These are phyloP conservation scores for Coemansia sp. DNA, from an alignment of 192 early-diverging fungal genomes.

Conservation along the genomic window DNA sequence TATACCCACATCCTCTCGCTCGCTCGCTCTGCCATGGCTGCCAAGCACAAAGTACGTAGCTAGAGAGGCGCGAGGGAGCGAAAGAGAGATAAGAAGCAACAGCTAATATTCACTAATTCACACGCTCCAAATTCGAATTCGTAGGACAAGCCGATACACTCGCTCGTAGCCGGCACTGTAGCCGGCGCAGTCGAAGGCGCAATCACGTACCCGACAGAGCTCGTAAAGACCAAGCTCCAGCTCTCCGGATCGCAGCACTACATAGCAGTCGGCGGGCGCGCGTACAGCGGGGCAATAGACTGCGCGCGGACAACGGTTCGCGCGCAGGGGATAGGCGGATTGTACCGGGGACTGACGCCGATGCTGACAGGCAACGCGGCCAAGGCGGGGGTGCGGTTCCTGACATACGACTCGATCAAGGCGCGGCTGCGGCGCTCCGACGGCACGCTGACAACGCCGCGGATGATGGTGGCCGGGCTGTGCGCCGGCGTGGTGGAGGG, in stretches of 20 bases:
- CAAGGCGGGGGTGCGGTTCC: conserved; percentile 93
- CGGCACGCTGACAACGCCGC: conserved; percentile 69
- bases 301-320: conserved; percentile 73
- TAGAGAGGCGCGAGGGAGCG: no score
- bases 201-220: conserved; percentile 95
- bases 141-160: conserved; percentile 58
- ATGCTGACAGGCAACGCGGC: conserved; percentile 90
- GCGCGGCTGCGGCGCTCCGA: conserved; percentile 67
- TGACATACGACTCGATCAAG: conserved; percentile 89
- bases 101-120: background rate
- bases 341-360: conserved; percentile 90
- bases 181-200: conserved; percentile 92
- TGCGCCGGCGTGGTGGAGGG: conserved; percentile 92
- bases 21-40: no score
- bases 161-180: conserved; percentile 81
- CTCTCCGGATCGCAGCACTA: conserved; percentile 66
- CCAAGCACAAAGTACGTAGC: background rate
- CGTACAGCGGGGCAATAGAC: conserved; percentile 81
- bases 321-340: conserved; percentile 69
- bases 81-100: background rate
- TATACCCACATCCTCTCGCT: no score
- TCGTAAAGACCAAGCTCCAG: conserved; percentile 96
- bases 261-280: conserved; percentile 33
- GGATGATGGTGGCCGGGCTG: conserved; percentile 78
- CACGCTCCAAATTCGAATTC: conserved; percentile 1